Evolutionary conservation across 495 filamentous ascomycete species (phyloP), one percentile per base, ranked within the genome.

Genomic region (Entonaema liquescens): DNA sequence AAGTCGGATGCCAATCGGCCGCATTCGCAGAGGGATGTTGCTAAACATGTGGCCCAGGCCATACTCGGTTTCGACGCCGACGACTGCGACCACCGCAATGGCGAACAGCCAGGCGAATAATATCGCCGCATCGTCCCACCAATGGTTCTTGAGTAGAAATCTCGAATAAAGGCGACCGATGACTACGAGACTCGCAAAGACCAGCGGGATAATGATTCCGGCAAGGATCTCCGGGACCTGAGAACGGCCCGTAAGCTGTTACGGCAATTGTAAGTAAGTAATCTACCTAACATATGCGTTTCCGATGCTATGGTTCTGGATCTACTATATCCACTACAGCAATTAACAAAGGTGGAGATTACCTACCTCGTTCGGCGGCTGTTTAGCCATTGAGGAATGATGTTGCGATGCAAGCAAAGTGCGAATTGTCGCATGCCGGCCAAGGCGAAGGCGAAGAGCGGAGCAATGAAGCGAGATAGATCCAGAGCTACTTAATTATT

Each of bases 101-200:
- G 70, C 70, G 61, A 73, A 73, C 2, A 73, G 23, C 70, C 70
- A 73, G 1, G 70, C 70, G 40, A 73, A 47, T 6, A 73, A 55
- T 21, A 73, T 68, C 35, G 62, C 61, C 17, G 55, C 70, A 53
- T 73, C 70, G 7, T 73, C 70, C 70, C 70, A 73, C 70, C 70
- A 73, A 13, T 68, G 65, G 29, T 73, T 73, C 35, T 65, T 73
- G 8, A 73, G 52, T 19, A 73, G 23, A 15, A 68, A 26, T 26
- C 70, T 65, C 31, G 70, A 68, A 44, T 73, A 73, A 8, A 73
- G 70, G n/a, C 70, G 70, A 17, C 65, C 70, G 35, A 68, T 33
- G 5, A 73, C 70, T 23, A 73, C 26, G 12, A 73, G 11, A 35
- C 70, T 73, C 31, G 70, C 70, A 29, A 73, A 65, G 47, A 62